Evolutionary conservation across 306 rosid species (phyloP).

Genomic region (Gillenia trifoliata): DNA sequence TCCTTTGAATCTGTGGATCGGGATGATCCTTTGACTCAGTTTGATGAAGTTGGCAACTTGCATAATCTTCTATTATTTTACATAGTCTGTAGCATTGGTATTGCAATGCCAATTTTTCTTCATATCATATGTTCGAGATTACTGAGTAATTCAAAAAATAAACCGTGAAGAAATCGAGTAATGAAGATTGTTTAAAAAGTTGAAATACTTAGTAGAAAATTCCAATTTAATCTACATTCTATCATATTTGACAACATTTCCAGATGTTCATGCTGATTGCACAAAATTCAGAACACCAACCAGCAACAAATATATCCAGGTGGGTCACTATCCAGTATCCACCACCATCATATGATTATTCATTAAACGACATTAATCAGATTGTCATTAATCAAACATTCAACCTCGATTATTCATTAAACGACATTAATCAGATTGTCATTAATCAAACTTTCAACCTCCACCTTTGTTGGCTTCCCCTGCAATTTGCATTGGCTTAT

Average conservation of each 20-base stretch:
- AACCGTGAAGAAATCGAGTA: rapidly evolving
- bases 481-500: not conserved
- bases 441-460: not conserved
- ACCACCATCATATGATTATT: not conserved
- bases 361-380: not conserved
- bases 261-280: no score
- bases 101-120: no score
- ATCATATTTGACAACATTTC: no score
- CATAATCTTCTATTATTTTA: no score
- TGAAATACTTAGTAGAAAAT: no score
- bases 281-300: not conserved
- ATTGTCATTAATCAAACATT: not conserved
- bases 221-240: not conserved
- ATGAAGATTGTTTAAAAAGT: no score
- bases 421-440: not conserved
- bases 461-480: not conserved
- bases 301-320: not conserved
- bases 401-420: not conserved
- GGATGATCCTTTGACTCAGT: no score
- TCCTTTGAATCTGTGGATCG: no score
- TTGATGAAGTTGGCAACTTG: no score
- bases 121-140: no score
- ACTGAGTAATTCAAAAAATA: no score
- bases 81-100: no score
- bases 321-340: not conserved